A percentile compares a stretch with the other conserved stretches of the same genome.
phyloP scores from a whole-genome alignment of 768 basidiomycete genomes.

The Cystofilobasidium ferigula region DNA sequence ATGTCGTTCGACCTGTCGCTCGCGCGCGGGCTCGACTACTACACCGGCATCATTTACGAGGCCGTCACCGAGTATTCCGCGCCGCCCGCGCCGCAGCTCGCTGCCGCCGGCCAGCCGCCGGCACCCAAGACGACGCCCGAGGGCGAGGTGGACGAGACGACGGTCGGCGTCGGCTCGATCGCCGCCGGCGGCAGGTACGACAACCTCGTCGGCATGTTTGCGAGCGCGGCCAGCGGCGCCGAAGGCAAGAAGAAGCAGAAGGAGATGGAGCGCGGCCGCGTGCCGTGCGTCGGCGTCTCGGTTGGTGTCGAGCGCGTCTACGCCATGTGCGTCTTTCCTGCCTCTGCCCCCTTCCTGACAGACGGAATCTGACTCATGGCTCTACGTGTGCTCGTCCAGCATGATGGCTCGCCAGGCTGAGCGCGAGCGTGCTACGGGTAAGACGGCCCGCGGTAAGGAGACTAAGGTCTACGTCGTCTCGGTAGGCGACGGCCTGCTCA shows the following conservation, averaged over 20 bases:
- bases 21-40: conserved; percentile 95
- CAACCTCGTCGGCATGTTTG: conserved; percentile 81
- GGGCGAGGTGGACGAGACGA: conserved; percentile 68
- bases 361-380: neutral
- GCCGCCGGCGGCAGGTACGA: conserved; percentile 98
- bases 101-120: conserved; percentile 31
- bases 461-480: conserved; percentile 91
- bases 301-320: conserved; percentile 92
- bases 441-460: conserved; percentile 65
- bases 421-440: conserved; percentile 44
- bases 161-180: conserved; percentile 94
- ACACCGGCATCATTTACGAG: conserved; percentile 97
- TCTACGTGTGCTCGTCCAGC: conserved; percentile 4
- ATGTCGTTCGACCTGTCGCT: conserved; percentile 94
- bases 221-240: conserved; percentile 52
- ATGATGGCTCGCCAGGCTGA: conserved; percentile 70
- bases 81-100: conserved; percentile 49
- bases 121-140: conserved; percentile 42
- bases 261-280: conserved; percentile 40
- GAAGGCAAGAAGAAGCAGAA: conserved; percentile 44
- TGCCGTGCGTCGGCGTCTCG: conserved; percentile 85
- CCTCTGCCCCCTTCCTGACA: neutral
- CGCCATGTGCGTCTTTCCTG: conserved; percentile 44
- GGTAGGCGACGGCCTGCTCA: conserved; percentile 75
- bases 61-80: conserved; percentile 87